Evolutionary conservation across 1,139 yeast species (phyloP).

Genomic region (Taphrina betulina): DNA sequence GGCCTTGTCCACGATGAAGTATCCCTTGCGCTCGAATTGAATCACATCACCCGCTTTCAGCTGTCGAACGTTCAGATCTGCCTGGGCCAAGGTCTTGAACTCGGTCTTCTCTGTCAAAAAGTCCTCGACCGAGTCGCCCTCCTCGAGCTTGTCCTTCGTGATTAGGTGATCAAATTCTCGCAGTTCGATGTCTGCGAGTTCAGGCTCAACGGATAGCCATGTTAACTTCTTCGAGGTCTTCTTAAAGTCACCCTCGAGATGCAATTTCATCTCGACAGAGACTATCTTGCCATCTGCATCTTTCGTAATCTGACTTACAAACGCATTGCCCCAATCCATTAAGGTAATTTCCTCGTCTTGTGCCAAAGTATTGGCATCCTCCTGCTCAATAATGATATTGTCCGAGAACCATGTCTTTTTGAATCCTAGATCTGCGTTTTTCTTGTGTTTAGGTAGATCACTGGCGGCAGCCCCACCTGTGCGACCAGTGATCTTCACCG

Average conservation of each 20-base stretch:
- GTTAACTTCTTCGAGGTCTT: slow-evolving; percentile 93
- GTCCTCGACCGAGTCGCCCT: slow-evolving; percentile 90
- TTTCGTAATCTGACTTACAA: slow-evolving; percentile 68
- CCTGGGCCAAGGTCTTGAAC: slow-evolving; percentile 74
- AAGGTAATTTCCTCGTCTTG: slow-evolving; percentile 84
- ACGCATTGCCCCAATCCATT: slow-evolving; percentile 99
- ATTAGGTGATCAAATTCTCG: slow-evolving; percentile 94
- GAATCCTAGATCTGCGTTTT: slow-evolving; percentile 85
- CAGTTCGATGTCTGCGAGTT: slow-evolving; percentile 68
- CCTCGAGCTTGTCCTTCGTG: slow-evolving; percentile 93
- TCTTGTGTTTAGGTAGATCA: slow-evolving; percentile 88
- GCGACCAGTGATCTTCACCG: slow-evolving; percentile 47
- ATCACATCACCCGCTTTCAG: slow-evolving; percentile 83
- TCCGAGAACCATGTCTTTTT: slow-evolving; percentile 72
- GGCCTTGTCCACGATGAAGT: slow-evolving; percentile 75
- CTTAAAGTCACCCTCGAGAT: slow-evolving; percentile 95
- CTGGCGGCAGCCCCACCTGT: slow-evolving; percentile 69
- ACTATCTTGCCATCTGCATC: slow-evolving; percentile 56
- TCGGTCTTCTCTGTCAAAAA: slow-evolving; percentile 86
- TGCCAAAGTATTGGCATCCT: slow-evolving; percentile 70
- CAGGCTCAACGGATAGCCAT: slow-evolving; percentile 80
- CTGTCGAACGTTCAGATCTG: slow-evolving; percentile 72
- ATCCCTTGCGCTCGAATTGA: slow-evolving; percentile 97
- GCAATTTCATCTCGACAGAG: slow-evolving; percentile 72
- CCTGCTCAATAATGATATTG: slow-evolving; percentile 76